phyloP scores from a whole-genome alignment of 1,284 basidiomycete species.

The Ceratobasidium sp. region DNA sequence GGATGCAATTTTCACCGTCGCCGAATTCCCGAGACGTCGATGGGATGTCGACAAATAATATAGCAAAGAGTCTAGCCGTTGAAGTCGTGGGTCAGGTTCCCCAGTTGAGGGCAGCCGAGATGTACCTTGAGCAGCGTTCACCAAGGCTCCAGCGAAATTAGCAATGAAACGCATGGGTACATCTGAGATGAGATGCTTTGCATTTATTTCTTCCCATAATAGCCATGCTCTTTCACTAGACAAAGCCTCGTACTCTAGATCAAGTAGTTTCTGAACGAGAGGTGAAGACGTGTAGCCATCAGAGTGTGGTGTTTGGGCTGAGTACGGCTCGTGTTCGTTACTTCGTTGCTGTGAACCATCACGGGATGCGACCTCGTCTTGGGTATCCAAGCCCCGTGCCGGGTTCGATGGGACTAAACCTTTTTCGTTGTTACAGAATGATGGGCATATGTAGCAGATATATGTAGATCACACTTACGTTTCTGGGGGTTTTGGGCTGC shows the following conservation, averaged over 20 bases:
- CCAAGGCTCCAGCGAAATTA: slow-evolving; percentile 22
- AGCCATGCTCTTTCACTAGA: slow-evolving; percentile 15
- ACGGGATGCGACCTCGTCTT: not conserved
- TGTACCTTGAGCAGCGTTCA: not conserved
- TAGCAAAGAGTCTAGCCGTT: slow-evolving; percentile 20
- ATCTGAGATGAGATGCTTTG: not conserved
- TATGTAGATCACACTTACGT: not conserved
- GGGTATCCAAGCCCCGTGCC: not conserved
- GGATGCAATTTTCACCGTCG: slow-evolving; percentile 10
- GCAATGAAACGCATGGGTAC: slow-evolving; percentile 29
- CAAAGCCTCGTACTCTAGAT: slow-evolving; percentile 9
- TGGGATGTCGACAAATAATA: slow-evolving; percentile 33
- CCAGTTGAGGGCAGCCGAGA: not conserved
- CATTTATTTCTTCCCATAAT: slow-evolving; percentile 26
- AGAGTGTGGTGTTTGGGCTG: not conserved
- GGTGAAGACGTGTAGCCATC: not conserved
- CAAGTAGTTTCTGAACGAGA: slow-evolving; percentile 7
- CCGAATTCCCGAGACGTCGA: slow-evolving; percentile 6
- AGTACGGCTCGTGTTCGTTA: not conserved
- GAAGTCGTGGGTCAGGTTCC: slow-evolving; percentile 8
- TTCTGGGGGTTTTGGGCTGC: not conserved
- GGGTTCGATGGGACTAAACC: not conserved
- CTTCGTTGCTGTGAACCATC: not conserved
- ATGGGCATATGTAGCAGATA: not conserved
- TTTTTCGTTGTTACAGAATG: not conserved